Base-by-base conservation (phyloP, 2,329 filamentous ascomycete species). In the Fusarium sp. region DNA sequence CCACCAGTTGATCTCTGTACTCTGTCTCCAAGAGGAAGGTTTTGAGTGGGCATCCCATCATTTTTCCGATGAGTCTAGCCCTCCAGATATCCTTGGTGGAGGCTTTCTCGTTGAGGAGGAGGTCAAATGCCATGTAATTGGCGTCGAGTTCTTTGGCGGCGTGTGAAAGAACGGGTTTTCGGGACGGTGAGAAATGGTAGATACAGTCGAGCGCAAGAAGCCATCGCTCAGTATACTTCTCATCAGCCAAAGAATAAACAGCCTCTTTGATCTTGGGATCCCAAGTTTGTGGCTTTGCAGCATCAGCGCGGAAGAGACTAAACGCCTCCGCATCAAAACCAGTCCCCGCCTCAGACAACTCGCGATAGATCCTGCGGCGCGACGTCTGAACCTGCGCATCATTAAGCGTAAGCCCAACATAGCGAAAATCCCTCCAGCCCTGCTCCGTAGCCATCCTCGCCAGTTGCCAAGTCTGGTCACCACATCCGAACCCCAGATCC, bases 401-500 rank as follows among this genome's bases (percentile, higher is more conserved):
- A 49, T 87, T 83, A 7, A 88, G 75, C 0, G 87, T 89, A 39
- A 90, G 83, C 1, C 88, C 88, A 5, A 88, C 80, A 71, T 90
- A 90, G 36, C 79, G 79, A 61, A 85, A 82, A 17, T 73, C 62
- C 31, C 62, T 55, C 65, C 77, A 76, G 38, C 69, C 56, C 4
- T 56, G 57, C 7, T 72, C 44, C 22, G 71, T 55, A 7, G 79
- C 67, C 29, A 79, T 74, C 15, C 75, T 76, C 4, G 79, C 81
- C 29, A 89, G 72, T 61, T 86, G 83, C 25, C 86, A 75, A 0
- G 84, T 87, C 75, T 90, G 88, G 70, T 90, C 87, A 36, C 88
- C 88, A 68, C 88, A 90, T 14, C 88, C 88, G 67, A 89, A 87
- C 5, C 88, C 88, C 3, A 90, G 80, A 65, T 90, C 88, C 2